These are phyloP conservation scores for Secale cereale DNA, from an alignment of 176 grass and related monocot species.

Conservation along the genomic window DNA sequence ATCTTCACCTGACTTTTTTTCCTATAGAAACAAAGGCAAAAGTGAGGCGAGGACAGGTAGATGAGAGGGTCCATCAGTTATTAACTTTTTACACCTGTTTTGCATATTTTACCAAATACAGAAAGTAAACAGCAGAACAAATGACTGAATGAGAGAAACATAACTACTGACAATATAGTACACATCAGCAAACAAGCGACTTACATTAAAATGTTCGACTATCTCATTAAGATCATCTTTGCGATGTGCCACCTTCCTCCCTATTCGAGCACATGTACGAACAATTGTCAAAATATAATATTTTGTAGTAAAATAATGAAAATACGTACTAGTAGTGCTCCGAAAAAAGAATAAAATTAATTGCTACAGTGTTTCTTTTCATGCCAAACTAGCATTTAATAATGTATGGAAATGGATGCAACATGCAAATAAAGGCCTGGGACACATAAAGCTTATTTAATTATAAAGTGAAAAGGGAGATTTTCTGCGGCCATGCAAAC, in stretches of 20 bases:
- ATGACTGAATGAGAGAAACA: neutral
- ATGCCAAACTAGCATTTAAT: neutral
- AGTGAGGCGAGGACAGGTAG: neutral
- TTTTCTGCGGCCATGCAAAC: neutral
- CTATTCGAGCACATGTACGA: constrained; percentile 30
- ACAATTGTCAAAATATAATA: constrained; percentile 21
- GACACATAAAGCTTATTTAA: neutral
- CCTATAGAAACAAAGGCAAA: neutral
- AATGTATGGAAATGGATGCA: too few species aligned
- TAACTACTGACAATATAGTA: neutral
- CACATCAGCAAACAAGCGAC: constrained; percentile 22
- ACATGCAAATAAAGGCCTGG: neutral
- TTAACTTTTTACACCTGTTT: neutral
- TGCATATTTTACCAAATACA: neutral
- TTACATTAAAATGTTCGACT: constrained; percentile 91
- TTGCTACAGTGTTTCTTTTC: neutral
- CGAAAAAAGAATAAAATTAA: neutral
- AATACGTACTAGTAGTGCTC: too few species aligned
- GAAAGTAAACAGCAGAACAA: neutral
- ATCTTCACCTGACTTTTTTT: neutral
- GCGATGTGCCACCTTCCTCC: constrained; percentile 74
- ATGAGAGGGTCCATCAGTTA: neutral
- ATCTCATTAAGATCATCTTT: constrained; percentile 79
- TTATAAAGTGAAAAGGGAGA: neutral
- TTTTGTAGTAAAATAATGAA: neutral